Evolutionary conservation across 179 eudicot species (phyloP).

Genomic region (Dionaea muscipula): DNA sequence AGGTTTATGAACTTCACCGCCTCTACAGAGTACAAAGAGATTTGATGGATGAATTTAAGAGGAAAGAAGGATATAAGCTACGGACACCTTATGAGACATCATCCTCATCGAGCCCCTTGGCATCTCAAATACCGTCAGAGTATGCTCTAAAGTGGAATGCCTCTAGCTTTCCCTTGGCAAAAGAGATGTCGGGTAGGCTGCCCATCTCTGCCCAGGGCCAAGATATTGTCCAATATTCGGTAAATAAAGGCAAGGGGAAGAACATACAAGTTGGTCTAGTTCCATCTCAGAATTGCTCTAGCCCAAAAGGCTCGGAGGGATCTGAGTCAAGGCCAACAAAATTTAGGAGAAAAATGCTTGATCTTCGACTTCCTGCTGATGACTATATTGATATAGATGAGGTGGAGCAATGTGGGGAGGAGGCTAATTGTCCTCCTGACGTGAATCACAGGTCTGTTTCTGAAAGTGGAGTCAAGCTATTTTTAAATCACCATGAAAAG

Average conservation of each 20-base stretch:
- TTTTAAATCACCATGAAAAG: slow-evolving; percentile 17
- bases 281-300: slow-evolving; percentile 34
- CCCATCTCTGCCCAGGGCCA: slow-evolving; percentile 28
- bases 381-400: slow-evolving; percentile 58
- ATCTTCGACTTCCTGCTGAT: slow-evolving; percentile 71
- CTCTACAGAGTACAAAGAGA: slow-evolving; percentile 68
- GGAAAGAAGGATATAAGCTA: slow-evolving; percentile 35
- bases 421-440: slow-evolving; percentile 20
- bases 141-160: slow-evolving; percentile 46
- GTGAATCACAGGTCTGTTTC: slow-evolving; percentile 15
- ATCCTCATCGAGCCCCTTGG: slow-evolving; percentile 54
- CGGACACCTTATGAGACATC: slow-evolving; percentile 47
- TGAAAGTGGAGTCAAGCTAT: slow-evolving; percentile 20
- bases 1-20: slow-evolving; percentile 83
- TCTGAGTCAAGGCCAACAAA: slow-evolving; percentile 68
- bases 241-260: slow-evolving; percentile 39
- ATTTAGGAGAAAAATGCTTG: slow-evolving; percentile 56
- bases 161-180: slow-evolving; percentile 32
- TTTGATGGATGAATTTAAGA: slow-evolving; percentile 67
- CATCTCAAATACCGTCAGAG: slow-evolving; percentile 40
- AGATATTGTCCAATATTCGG: slow-evolving; percentile 40
- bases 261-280: slow-evolving; percentile 23
- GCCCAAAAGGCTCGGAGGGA: slow-evolving; percentile 45
- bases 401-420: slow-evolving; percentile 22
- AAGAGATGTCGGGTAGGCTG: slow-evolving; percentile 26